These are phyloP conservation scores for Trichoderma harzianum DNA, from an alignment of 2,329 filamentous ascomycete genomes.

Conservation along the genomic window DNA sequence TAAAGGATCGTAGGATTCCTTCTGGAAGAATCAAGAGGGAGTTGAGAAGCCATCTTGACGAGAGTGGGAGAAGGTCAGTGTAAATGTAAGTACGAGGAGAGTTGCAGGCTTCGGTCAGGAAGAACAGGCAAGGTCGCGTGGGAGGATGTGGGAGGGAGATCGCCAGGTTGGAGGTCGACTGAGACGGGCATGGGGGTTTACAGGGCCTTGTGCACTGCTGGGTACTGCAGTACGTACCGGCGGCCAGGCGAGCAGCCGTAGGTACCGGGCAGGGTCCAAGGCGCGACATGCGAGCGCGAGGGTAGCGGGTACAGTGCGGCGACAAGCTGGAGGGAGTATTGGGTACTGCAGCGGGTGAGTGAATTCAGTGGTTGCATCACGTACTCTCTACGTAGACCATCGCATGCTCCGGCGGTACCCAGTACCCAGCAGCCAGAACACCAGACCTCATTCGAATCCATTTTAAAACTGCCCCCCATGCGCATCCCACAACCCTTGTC, in stretches of 20 bases:
- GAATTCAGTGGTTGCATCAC: background rate
- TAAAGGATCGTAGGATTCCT: conserved; percentile 23
- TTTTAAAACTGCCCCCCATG: background rate
- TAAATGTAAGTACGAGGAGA: conserved; percentile 4
- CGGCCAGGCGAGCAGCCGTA: background rate
- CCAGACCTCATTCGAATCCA: background rate
- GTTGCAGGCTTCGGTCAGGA: conserved; percentile 17
- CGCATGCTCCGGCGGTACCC: background rate
- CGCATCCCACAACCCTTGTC: background rate
- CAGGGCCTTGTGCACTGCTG: background rate
- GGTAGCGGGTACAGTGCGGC: background rate
- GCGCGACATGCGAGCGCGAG: background rate
- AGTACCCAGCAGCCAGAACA: background rate
- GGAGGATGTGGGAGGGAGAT: conserved; percentile 18
- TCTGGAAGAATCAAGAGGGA: conserved; percentile 22
- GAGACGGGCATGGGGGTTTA: background rate
- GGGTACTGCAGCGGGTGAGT: background rate
- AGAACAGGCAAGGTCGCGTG: conserved; percentile 19
- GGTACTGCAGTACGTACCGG: background rate
- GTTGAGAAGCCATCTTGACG: conserved; percentile 25
- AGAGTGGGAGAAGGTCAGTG: conserved; percentile 5
- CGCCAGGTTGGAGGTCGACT: conserved; percentile 1
- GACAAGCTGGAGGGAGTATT: background rate
- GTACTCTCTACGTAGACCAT: background rate
- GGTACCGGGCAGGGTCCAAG: background rate